Evolutionary conservation across 306 rosid genomes (phyloP), one percentile per base, ranked within the genome.

Genomic region (Phaseolus lunatus): DNA sequence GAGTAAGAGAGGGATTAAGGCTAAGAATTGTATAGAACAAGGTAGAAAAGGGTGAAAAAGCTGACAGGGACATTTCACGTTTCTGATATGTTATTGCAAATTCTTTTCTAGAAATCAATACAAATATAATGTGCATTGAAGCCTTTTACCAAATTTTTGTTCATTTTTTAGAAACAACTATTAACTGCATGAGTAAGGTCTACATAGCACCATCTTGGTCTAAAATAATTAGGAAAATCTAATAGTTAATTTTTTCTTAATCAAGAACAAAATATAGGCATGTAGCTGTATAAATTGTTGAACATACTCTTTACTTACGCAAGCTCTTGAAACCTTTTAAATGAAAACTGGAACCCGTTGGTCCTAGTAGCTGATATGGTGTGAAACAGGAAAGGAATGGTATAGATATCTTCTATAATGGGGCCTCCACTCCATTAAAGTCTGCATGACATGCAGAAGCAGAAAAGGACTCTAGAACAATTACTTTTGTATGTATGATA

Each of bases 361-460:
- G n/a, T 26, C 26, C 39, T 15, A 16, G 43, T 47, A 47, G 44
- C 59, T 63, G 7, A 63, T 31, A 33, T 63, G 8, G 69, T 8
- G 58, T 48, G 44, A 7, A 69, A 48, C 43, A 27, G 15, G 26
- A 26, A 9, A 48, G 15, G 11, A 45, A 45, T 45, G 7, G 22
- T 6, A 3, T 5, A 3, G 5, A 68, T 16, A 2, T 68, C 26
- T 69, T 69, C 59, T 19, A 27, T 2, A 33, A 52, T 52, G 47
- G 50, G 65, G 76, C 35, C 65, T 52, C 33, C 22, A 72, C 82
- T 62, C 79, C 83, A 80, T 73, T 59, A 76, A 66, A 63, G 27
- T 65, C 23, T 59, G 66, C 66, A 59, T 33, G 66, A 23, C 78
- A 65, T 41, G 78, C 47, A 59, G 66, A 59, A 59, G 41, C 37